Conservation (phyloP, 352 stramenopile species). For the Pythium myriotylum region DNA sequence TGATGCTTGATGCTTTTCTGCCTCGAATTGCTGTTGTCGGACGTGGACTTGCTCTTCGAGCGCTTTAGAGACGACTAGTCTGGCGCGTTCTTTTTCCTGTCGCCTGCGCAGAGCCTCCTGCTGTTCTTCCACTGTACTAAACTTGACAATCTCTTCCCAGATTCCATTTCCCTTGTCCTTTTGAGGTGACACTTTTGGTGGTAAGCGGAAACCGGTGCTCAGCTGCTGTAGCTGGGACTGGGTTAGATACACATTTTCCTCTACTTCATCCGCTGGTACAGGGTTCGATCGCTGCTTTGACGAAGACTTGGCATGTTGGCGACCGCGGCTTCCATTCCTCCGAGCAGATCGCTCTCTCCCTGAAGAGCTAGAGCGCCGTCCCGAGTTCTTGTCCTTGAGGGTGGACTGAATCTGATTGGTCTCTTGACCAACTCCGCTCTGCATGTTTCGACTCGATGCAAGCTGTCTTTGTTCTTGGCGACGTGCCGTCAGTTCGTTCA, state of each 20-base stretch:
- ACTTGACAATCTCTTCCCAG: conserved; percentile 87
- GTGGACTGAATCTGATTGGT: neutral
- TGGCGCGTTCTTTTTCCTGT: conserved; percentile 32
- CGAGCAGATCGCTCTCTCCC: conserved; percentile 28
- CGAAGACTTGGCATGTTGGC: conserved; percentile 6
- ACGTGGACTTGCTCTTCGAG: conserved; percentile 58
- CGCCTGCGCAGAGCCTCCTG: conserved; percentile 51
- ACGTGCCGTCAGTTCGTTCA: conserved; percentile 39
- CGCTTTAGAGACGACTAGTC: conserved; percentile 41
- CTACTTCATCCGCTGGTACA: conserved; percentile 7
- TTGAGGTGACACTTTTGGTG: conserved; percentile 63
- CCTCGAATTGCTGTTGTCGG: conserved; percentile 38
- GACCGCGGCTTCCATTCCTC: conserved; percentile 15
- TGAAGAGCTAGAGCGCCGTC: conserved; percentile 25
- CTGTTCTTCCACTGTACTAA: conserved; percentile 68
- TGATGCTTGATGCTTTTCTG: conserved; percentile 44
- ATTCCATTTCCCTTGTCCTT: conserved; percentile 81
- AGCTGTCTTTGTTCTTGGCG: conserved; percentile 41
- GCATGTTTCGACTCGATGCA: conserved; percentile 1
- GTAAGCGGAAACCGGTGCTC: conserved; percentile 64
- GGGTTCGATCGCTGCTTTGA: conserved; percentile 20
- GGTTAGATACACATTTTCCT: conserved; percentile 68
- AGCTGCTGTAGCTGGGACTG: conserved; percentile 74
- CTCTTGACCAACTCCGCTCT: neutral
- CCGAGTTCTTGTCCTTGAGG: conserved; percentile 20